Conservation (phyloP, 1,139 yeast species). For the Schizosaccharomyces versatilis region DNA sequence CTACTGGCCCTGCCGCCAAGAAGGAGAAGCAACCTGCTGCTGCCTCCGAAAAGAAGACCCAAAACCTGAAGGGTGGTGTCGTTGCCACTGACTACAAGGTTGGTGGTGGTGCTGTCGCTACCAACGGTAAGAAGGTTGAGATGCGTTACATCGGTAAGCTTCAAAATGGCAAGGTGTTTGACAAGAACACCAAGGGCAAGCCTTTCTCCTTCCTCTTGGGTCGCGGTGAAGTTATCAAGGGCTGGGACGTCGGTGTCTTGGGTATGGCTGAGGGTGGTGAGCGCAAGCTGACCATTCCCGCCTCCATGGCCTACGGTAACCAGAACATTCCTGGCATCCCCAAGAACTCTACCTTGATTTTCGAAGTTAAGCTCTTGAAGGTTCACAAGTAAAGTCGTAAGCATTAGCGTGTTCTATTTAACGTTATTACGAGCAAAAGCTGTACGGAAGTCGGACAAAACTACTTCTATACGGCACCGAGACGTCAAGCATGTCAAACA, state of each 20-base stretch:
- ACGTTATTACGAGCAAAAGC: too few species aligned
- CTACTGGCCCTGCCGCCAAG: constrained; percentile 22
- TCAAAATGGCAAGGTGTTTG: constrained; percentile 74
- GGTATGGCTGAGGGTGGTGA: constrained; percentile 99
- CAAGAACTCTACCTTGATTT: constrained; percentile 83
- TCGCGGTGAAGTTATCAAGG: constrained; percentile 94
- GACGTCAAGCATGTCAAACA: too few species aligned
- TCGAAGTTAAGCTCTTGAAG: constrained; percentile 82
- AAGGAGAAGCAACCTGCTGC: constrained; percentile 3
- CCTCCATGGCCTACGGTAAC: constrained; percentile 90
- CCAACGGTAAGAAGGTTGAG: constrained; percentile 76
- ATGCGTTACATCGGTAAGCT: constrained; percentile 95
- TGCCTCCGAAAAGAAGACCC: constrained; percentile 24
- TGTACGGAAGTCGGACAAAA: too few species aligned
- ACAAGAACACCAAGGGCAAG: constrained; percentile 90
- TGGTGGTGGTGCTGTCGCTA: constrained; percentile 76
- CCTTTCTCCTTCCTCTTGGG: constrained; percentile 84
- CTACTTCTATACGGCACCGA: too few species aligned
- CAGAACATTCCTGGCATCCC: constrained; percentile 89
- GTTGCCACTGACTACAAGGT: constrained; percentile 73
- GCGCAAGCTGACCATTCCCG: constrained; percentile 90
- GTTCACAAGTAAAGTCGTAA: constrained; percentile 18
- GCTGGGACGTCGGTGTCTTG: constrained; percentile 94
- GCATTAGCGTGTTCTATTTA: too few species aligned
- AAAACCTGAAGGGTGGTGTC: constrained; percentile 81